A percentile compares a stretch with the other conserved stretches of the same genome.
Evolutionary conservation across 768 basidiomycete genomes (phyloP).

Genomic region (Lactifluus hygrophoroides): DNA sequence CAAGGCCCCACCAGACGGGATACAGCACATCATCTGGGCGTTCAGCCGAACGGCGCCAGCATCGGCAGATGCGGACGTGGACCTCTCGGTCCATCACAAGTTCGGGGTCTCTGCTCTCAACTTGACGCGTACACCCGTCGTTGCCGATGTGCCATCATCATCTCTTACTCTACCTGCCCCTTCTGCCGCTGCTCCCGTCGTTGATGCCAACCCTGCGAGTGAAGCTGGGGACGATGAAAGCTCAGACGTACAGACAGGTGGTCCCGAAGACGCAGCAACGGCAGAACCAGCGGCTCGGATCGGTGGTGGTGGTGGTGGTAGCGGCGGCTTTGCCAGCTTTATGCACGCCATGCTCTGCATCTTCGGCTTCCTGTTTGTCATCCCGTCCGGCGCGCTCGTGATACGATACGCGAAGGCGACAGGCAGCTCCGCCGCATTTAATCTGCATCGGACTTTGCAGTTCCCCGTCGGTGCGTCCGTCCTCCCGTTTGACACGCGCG

Average conservation of each 20-base stretch:
- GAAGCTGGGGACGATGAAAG: neutral
- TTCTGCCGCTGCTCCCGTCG: neutral
- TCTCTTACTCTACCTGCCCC: neutral
- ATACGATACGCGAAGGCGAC: slow-evolving; percentile 42
- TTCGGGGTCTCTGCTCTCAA: slow-evolving; percentile 37
- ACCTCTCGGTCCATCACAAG: slow-evolving; percentile 40
- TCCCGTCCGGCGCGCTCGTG: slow-evolving; percentile 50
- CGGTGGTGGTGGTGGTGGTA: no score
- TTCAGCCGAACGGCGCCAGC: slow-evolving; percentile 42
- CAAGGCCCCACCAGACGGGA: slow-evolving; percentile 38
- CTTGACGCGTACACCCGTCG: slow-evolving; percentile 32
- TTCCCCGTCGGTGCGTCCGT: slow-evolving; percentile 1
- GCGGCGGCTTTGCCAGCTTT: slow-evolving; percentile 30
- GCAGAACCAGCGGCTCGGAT: no score
- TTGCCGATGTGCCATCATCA: neutral
- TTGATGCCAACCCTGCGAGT: neutral
- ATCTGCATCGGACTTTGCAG: slow-evolving; percentile 36
- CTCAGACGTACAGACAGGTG: neutral
- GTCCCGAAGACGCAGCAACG: neutral
- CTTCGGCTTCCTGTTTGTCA: slow-evolving; percentile 46
- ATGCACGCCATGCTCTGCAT: slow-evolving; percentile 45
- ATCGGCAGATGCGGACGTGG: slow-evolving; percentile 37
- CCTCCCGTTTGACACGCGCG: neutral
- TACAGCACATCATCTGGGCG: slow-evolving; percentile 49
- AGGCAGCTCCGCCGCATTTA: slow-evolving; percentile 38